phyloP scores from a whole-genome alignment of 306 rosid genomes.

The Gastrolobium villosum region DNA sequence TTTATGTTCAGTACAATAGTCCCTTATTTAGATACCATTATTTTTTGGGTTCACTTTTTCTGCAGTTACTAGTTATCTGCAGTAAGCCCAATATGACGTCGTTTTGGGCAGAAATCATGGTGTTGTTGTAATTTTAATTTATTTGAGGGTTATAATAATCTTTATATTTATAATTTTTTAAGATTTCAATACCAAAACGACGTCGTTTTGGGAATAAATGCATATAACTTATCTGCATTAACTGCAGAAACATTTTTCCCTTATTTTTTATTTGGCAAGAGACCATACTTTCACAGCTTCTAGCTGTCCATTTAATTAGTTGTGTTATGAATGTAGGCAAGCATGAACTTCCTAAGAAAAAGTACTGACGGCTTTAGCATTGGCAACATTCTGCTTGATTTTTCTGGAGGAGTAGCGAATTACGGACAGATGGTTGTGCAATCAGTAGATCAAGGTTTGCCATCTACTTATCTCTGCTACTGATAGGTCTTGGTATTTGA shows the following conservation, averaged over 20 bases:
- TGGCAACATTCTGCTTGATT: constrained; percentile 86
- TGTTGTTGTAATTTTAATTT: too few species aligned
- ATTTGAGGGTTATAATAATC: too few species aligned
- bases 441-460: constrained; percentile 88
- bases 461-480: constrained; percentile 21
- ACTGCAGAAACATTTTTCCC: too few species aligned
- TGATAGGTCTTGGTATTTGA: constrained; percentile 33
- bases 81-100: too few species aligned
- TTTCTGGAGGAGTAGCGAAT: constrained; percentile 84
- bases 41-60: too few species aligned
- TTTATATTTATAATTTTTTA: too few species aligned
- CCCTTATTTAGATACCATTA: too few species aligned
- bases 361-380: constrained; percentile 94
- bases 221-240: too few species aligned
- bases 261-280: constrained; percentile 13
- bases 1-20: not conserved
- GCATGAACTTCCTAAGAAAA: constrained; percentile 61
- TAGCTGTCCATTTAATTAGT: constrained; percentile 29
- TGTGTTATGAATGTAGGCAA: constrained; percentile 49
- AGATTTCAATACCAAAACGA: too few species aligned
- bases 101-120: too few species aligned
- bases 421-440: constrained; percentile 79
- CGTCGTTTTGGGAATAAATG: too few species aligned
- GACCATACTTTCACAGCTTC: constrained; percentile 19
- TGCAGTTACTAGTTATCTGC: too few species aligned